Base-by-base conservation (phyloP, 768 basidiomycete genomes). In the Suillus paluster region DNA sequence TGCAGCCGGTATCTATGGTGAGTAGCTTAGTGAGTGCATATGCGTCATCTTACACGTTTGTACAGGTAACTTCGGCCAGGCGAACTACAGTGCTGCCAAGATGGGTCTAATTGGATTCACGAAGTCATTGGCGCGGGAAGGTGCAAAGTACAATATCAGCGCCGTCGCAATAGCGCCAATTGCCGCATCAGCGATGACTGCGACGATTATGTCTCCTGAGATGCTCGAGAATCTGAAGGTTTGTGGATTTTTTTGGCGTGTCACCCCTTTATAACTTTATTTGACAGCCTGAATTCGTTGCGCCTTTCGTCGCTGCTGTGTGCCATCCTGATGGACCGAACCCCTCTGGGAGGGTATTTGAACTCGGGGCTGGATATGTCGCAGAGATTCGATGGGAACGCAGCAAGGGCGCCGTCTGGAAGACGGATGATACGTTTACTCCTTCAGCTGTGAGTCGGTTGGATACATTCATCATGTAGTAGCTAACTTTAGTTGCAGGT, bases 21-120 rank as follows among this genome's bases (percentile, higher is more conserved):
- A 42, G 84, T 72, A 23, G 5, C 30, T 33, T 54, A 23, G 45
- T 27, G 36, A 46, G 11, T 57, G 41, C 36, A 15, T 36, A 2
- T 5, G 4, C 7, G 19, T 17, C 11, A 58, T 33, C 25, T 38
- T 15, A 30, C 9, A 34, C 36, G 42, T 45, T 52, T 39, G 17
- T 11, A 39, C 64, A 93, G 91, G 95, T 9, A 98, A 97, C 80
- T 92, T 97, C 72, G 97, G 97, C 11, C 96, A 98, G 77, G 89
- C 95, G 14, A 99, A 99, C 75, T 99, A 99, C 76, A 95, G 95
- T 52, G 94, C 97, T 2, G 97, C 96, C 2, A 99, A 99, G 83
- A 96, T 97, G 94, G 95, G 90, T 66, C 85, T 99, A 39, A 83
- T 98, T 56, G 90, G 82, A 0, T 97, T 98, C 77, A 94, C 95